Percentiles rank a stretch among this genome's conserved stretches.
Evolutionary conservation across 139 green algal genomes (phyloP).

Genomic region (Chlamydomonas incerta): DNA sequence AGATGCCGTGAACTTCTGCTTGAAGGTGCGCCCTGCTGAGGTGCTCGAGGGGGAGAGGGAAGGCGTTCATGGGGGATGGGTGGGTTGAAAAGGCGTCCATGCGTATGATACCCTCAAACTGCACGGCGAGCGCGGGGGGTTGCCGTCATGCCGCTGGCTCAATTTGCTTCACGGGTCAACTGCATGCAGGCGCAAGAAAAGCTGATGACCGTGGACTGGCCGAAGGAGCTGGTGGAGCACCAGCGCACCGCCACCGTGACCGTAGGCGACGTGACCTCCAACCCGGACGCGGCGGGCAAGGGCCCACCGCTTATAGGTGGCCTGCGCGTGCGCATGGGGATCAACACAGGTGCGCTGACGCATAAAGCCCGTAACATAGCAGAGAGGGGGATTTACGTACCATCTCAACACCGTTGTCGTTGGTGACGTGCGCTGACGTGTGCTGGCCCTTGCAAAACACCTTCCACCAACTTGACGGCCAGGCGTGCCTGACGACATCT

Average conservation of each 20-base stretch:
- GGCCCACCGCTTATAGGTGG: constrained; percentile 55
- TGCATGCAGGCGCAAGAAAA: constrained; percentile 42
- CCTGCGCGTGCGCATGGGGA: constrained; percentile 66
- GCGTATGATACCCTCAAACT: no score
- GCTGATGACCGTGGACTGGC: constrained; percentile 53
- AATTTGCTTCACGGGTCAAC: no score
- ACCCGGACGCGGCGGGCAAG: constrained; percentile 33
- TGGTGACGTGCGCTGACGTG: no score
- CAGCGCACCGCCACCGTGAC: constrained; percentile 19
- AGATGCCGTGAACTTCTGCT: constrained; percentile 64
- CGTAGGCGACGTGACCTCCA: constrained; percentile 49
- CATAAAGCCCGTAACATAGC: no score
- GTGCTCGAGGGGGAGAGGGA: no score
- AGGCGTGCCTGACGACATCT: constrained; percentile 64
- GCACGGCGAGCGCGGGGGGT: no score
- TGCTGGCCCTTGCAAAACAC: no score
- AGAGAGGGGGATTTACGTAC: no score
- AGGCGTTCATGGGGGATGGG: no score
- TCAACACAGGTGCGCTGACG: constrained; percentile 66
- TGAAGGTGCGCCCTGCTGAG: constrained; percentile 53
- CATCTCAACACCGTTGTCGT: no score
- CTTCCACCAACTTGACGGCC: background rate
- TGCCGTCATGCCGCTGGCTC: no score
- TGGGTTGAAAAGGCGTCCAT: no score
- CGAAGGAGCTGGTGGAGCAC: constrained; percentile 45